Evolutionary conservation across 495 filamentous ascomycete genomes (phyloP), one percentile per base, ranked within the genome.

Genomic region (Hypoxylon trugodes): DNA sequence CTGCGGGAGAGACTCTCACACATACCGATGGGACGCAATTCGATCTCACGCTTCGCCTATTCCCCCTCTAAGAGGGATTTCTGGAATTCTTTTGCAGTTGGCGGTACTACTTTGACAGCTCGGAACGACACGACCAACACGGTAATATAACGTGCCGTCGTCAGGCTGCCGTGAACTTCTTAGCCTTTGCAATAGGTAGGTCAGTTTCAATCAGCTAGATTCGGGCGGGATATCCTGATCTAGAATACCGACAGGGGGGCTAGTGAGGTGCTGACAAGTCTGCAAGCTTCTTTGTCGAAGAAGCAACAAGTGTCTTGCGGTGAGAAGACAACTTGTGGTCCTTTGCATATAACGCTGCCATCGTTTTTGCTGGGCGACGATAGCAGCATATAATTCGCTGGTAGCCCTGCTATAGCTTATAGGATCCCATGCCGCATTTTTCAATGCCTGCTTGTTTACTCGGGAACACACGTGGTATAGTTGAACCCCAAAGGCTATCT

Each of bases 271-370:
- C 51, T 57, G 57, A 61, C 56, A 61, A 61, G 51, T 57, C 32
- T 66, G 28, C 57, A 45, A 49, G 37, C 25, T 51, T 46, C 40
- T 49, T 54, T n/a, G 25, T 45, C 26, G 52, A 47, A 57, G 43
- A 41, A 59, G 52, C 38, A 61, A 61, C 53, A 58, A 35, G 41
- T 48, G 58, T 67, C 58, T 67, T 67, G 64, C 64, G 64, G 64
- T 67, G 64, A 67, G 58, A 57, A 54, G 45, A 58, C 21, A 33
- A 5, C 33, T 9, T 12, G n/a, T 5, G 37, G 24, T 19, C 22
- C 47, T 53, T 38, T 61, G 64, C 64, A 61, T 61, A 58, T 46
- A 35, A 41, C 52, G 47, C 52, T 25, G 21, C 46, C 47, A 22
- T 57, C 41, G 7, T 38, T 24, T 53, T 37, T 42, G 63, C 53